Base-by-base conservation (phyloP, 345 rosid species). In the Pistacia vera region DNA sequence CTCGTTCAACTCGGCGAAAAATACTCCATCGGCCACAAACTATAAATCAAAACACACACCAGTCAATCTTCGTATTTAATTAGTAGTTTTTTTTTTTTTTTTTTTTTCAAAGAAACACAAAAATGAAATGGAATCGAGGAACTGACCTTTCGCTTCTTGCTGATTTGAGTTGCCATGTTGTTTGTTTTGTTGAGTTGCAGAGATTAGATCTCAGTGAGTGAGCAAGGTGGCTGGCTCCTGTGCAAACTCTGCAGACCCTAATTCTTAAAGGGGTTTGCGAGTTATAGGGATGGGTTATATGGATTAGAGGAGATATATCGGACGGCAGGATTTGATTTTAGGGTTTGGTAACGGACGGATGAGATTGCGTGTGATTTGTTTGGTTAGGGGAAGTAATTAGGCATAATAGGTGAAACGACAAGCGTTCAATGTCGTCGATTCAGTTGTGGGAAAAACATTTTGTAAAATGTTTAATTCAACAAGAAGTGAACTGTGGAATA, bases 21-120 rank as follows among this genome's bases (percentile, higher is more conserved):
- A 93, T 16, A 93, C 93, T 54, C 97, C 97, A 38, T 93, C 97
- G 3, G 95, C 95, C 0, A 93, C 95, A 46, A 93, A 93, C 98
- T 92, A 73, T 7, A 69, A 63, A 41, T 28, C 33, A 22, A 46
- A 67, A 51, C 0, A 4, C 12, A 5, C 33, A 20, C 4, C 18
- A 58, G 33, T 2, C 8, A 8, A 28, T 8, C 41, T 63, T 38
- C 28, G 12, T 30, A 17, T 4, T 18, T 30, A 30, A 30, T 30
- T 30, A 30, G 33, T 30, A 30, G 33, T 30, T 30, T 30, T 30
- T 30, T n/a, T n/a, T n/a, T n/a, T n/a, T n/a, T n/a, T n/a, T n/a
- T n/a, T n/a, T n/a, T 13, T 12, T n/a, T 5, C 41, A 11, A 20
- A 13, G 5, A 57, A 13, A 9, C 35, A 54, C 5, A 28, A 1